Evolutionary conservation across 1,284 basidiomycete genomes (phyloP).

Genomic region (Irpex rosettiformis): DNA sequence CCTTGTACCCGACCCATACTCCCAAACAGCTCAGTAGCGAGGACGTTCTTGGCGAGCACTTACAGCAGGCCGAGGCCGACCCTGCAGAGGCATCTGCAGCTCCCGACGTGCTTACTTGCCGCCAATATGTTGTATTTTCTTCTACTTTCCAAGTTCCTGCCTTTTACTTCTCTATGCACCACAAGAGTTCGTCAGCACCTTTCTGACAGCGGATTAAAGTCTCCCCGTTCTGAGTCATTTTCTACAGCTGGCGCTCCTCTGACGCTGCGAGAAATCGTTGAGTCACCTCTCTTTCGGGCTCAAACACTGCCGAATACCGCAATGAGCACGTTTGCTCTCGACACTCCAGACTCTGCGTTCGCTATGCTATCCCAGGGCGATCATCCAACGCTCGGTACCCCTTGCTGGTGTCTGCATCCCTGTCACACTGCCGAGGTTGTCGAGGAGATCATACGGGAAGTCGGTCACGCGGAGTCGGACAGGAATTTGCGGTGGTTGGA

Average conservation of each 20-base stretch:
- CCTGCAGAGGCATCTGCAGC: conserved; percentile 35
- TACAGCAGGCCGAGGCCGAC: conserved; percentile 17
- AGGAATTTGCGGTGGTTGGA: conserved; percentile 53
- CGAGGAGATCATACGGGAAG: conserved; percentile 59
- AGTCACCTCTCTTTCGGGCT: conserved; percentile 55
- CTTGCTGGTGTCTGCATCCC: conserved; percentile 82
- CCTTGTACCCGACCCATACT: conserved; percentile 15
- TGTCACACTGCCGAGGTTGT: conserved; percentile 70
- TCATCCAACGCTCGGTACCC: conserved; percentile 68
- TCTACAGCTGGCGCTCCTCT: conserved; percentile 66
- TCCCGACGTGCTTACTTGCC: conserved; percentile 33
- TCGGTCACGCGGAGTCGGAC: conserved; percentile 28
- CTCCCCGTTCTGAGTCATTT: not conserved
- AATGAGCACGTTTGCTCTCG: conserved; percentile 50
- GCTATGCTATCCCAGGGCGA: conserved; percentile 81
- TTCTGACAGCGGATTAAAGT: not conserved
- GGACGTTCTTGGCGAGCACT: conserved; percentile 6
- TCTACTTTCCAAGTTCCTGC: conserved; percentile 73
- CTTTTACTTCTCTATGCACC: conserved; percentile 72
- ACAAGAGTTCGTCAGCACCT: conserved; percentile 52
- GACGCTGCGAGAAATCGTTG: conserved; percentile 48
- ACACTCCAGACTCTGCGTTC: conserved; percentile 47
- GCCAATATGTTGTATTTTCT: conserved; percentile 69
- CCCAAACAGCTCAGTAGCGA: not conserved
- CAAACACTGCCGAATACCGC: conserved; percentile 41